Conservation (phyloP, 352 stramenopile species). For the Phytopythium cucurbitacearum region DNA sequence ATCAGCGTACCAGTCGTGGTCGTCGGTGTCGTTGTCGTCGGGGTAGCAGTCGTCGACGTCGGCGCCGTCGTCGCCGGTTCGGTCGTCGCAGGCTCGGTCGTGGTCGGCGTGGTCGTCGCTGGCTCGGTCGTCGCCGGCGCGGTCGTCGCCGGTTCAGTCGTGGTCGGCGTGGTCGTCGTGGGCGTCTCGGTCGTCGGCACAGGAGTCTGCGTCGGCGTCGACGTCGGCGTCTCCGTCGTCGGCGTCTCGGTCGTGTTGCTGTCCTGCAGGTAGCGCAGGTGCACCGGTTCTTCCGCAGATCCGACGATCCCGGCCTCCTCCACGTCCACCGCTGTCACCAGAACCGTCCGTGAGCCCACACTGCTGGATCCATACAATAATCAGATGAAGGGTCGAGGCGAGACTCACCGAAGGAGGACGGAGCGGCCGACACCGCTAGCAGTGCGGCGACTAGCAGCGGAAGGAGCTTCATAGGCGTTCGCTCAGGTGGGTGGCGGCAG, state of each 20-base stretch:
- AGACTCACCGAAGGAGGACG: no score
- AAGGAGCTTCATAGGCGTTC: not conserved
- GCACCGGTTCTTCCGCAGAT: not conserved
- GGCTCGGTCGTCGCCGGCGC: conserved; percentile 4
- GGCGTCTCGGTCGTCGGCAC: conserved; percentile 16
- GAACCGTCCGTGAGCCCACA: no score
- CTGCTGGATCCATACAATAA: no score
- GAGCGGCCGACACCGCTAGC: no score
- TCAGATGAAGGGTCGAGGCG: no score
- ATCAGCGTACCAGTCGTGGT: no score
- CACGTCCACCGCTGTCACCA: not conserved
- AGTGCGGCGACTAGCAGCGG: no score
- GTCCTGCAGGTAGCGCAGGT: conserved; percentile 5
- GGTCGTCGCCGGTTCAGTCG: not conserved
- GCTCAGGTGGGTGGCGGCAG: not conserved
- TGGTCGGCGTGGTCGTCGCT: conserved; percentile 11
- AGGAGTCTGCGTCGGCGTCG: conserved; percentile 17
- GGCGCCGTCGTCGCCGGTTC: conserved; percentile 11
- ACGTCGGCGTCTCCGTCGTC: conserved; percentile 10
- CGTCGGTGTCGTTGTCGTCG: not conserved
- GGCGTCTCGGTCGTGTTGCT: conserved; percentile 10
- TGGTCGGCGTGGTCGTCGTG: conserved; percentile 15
- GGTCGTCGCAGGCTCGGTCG: conserved; percentile 9
- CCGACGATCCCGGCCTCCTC: conserved; percentile 3
- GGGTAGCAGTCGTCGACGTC: conserved; percentile 10